Conservation (phyloP, 129 eudicot species). For the Arctium lappa region DNA sequence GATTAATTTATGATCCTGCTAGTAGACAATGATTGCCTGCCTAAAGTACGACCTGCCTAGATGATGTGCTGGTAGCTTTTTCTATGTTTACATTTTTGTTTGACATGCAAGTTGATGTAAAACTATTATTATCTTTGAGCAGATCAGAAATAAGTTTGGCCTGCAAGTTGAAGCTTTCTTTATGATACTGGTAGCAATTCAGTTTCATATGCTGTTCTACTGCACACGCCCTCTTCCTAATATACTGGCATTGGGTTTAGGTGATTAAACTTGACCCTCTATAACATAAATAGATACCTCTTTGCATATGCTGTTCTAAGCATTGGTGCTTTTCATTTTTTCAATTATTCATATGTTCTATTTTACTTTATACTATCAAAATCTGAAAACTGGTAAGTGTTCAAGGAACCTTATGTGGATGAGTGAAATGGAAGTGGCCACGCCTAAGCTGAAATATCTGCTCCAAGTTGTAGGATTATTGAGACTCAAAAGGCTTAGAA, state of each 20-base stretch:
- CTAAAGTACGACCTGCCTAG: neutral
- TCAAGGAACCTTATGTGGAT: neutral
- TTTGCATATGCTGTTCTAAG: neutral
- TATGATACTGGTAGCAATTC: slow-evolving; percentile 69
- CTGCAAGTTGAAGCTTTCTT: slow-evolving; percentile 88
- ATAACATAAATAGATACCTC: neutral
- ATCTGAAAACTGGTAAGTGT: neutral
- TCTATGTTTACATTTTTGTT: neutral
- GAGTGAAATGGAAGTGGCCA: neutral
- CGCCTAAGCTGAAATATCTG: neutral
- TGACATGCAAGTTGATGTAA: slow-evolving; percentile 1
- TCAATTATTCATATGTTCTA: neutral
- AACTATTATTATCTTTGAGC: slow-evolving; percentile 28
- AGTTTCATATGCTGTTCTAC: slow-evolving; percentile 91
- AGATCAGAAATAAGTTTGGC: slow-evolving; percentile 86
- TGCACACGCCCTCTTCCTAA: slow-evolving; percentile 99
- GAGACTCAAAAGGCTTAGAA: neutral
- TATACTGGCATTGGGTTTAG: slow-evolving; percentile 89
- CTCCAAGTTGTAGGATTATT: neutral
- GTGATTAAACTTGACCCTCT: slow-evolving; percentile 36
- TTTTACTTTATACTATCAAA: slow-evolving; percentile 5
- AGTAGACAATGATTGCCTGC: neutral
- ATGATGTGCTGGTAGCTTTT: neutral
- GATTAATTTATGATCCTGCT: neutral
- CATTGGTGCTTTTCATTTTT: neutral